Evolutionary conservation across 495 filamentous ascomycete genomes (phyloP).

Genomic region (Aspergillus hancockii): DNA sequence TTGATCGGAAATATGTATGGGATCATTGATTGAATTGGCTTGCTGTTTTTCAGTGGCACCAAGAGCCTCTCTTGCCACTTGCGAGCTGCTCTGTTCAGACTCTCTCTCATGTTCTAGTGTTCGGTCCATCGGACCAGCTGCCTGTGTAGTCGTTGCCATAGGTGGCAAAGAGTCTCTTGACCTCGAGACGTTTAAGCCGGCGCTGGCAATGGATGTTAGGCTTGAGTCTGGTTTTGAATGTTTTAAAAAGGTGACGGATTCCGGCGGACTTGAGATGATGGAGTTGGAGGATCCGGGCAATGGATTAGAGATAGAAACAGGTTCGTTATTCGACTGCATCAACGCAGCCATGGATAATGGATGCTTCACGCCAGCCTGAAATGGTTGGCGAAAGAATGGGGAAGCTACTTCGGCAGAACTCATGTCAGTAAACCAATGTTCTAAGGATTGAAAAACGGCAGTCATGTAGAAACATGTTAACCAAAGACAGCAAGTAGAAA

Average conservation of each 20-base stretch:
- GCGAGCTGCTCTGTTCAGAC: conserved; percentile 41
- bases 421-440: conserved; percentile 53
- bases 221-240: conserved; percentile 44
- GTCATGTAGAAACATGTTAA: not conserved
- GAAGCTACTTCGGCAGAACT: conserved; percentile 63
- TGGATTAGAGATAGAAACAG: conserved; percentile 42
- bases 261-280: conserved; percentile 32
- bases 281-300: conserved; percentile 31
- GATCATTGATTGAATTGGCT: conserved; percentile 25
- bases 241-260: conserved; percentile 38
- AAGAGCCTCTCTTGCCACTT: conserved; percentile 47
- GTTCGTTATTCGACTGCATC: conserved; percentile 50
- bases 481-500: not conserved
- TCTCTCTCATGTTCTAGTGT: conserved; percentile 38
- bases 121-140: conserved; percentile 31
- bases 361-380: conserved; percentile 37
- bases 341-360: conserved; percentile 48
- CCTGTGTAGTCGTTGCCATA: conserved; percentile 33
- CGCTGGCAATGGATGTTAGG: conserved; percentile 48
- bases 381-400: conserved; percentile 52
- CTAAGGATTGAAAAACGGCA: not conserved
- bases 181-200: conserved; percentile 47
- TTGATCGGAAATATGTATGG: conserved; percentile 40
- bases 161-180: conserved; percentile 34
- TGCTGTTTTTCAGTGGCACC: conserved; percentile 46